Conservation (phyloP, 192 early-diverging fungal genomes). For the Umbelopsis sp. region DNA sequence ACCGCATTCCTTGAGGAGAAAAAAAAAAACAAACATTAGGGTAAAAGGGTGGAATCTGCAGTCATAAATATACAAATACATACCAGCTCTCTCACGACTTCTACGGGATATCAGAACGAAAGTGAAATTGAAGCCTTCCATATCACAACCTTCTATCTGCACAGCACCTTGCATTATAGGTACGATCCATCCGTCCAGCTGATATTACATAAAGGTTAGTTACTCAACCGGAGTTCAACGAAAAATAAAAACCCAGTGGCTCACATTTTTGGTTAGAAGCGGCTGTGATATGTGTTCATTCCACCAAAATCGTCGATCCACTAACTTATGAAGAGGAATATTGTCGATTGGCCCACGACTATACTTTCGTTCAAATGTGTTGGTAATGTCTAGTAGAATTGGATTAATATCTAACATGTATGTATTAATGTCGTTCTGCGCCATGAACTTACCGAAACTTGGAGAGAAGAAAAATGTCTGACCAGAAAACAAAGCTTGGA, state of each 20-base stretch:
- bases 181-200: constrained; percentile 55
- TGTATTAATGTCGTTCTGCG: background rate
- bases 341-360: constrained; percentile 8
- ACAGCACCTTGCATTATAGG: constrained; percentile 74
- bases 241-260: background rate
- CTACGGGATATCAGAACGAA: constrained; percentile 72
- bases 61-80: background rate
- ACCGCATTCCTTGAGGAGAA: constrained; percentile 69
- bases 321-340: constrained; percentile 21
- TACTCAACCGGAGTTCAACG: too few relatives aligned
- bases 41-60: background rate
- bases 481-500: constrained; percentile 46
- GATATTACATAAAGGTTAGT: background rate
- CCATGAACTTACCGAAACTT: constrained; percentile 39
- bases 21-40: background rate
- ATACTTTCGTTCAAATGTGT: constrained; percentile 36
- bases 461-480: constrained; percentile 51
- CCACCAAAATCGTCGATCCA: constrained; percentile 60
- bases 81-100: constrained; percentile 56
- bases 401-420: background rate
- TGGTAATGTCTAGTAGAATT: constrained; percentile 41
- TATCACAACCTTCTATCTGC: constrained; percentile 62
- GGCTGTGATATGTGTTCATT: constrained; percentile 51
- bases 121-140: constrained; percentile 61
- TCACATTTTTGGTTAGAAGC: constrained; percentile 48